A percentile compares a stretch with the other conserved stretches of the same genome.
phyloP scores from a whole-genome alignment of 2,329 filamentous ascomycete genomes.

The Geosmithia flava region DNA sequence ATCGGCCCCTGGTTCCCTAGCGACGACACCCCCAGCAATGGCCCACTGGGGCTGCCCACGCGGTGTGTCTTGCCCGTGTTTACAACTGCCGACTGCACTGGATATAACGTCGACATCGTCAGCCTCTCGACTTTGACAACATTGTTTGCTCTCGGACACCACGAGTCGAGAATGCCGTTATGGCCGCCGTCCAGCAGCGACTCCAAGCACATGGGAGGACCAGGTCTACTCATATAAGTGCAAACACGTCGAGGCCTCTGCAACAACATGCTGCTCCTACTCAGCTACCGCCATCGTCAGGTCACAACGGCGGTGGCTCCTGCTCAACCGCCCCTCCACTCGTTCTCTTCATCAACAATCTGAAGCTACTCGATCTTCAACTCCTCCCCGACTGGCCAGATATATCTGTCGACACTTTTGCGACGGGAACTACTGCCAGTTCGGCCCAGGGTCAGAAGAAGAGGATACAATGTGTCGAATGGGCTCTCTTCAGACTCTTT shows the following conservation, averaged over 20 bases:
- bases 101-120: neutral
- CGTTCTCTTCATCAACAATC: slow-evolving; percentile 60
- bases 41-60: neutral
- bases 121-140: neutral
- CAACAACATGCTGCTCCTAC: neutral
- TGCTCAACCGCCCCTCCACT: slow-evolving; percentile 9
- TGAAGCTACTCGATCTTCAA: slow-evolving; percentile 74
- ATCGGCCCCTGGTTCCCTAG: too few relatives aligned
- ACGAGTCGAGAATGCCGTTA: neutral
- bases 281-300: neutral
- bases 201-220: slow-evolving; percentile 1
- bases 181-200: slow-evolving; percentile 2
- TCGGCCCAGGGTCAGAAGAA: slow-evolving; percentile 62
- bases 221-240: neutral
- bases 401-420: slow-evolving; percentile 60
- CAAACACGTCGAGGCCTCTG: neutral
- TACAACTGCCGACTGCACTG: neutral
- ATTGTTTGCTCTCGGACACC: neutral
- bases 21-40: neutral
- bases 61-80: neutral
- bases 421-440: slow-evolving; percentile 39
- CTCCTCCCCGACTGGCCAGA: slow-evolving; percentile 65
- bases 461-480: slow-evolving; percentile 74
- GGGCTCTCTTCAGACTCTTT: slow-evolving; percentile 83
- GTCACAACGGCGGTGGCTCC: neutral